Conservation (phyloP, 306 rosid species). For the Castanospermum australe region DNA sequence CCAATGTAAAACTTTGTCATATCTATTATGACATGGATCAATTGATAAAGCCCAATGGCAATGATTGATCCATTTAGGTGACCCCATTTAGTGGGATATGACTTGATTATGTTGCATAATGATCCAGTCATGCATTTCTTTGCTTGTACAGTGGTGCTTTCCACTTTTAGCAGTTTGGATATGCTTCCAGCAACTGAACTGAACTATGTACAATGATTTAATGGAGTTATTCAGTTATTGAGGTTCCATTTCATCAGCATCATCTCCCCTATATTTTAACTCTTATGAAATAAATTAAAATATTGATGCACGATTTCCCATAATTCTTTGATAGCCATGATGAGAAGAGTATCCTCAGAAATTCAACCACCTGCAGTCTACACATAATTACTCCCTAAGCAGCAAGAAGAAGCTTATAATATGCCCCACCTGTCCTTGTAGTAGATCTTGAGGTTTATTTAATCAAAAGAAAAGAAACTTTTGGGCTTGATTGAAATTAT, state of each 20-base stretch:
- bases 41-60: background rate
- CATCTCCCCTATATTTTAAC: background rate
- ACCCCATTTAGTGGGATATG: background rate
- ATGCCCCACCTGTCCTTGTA: background rate
- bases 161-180: background rate
- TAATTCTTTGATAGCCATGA: conserved; percentile 7
- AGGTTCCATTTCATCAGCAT: conserved; percentile 14
- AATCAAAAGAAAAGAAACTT: background rate
- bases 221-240: background rate
- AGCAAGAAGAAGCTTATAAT: background rate
- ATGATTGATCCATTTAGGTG: background rate
- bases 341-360: background rate
- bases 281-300: conserved; percentile 5
- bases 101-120: background rate
- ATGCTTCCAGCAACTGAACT: background rate
- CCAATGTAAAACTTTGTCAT: background rate
- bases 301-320: background rate
- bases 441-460: background rate
- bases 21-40: background rate
- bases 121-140: conserved; percentile 6
- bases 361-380: background rate
- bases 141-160: background rate
- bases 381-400: background rate
- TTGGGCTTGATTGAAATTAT: background rate
- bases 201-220: background rate